A percentile compares a stretch with the other conserved stretches of the same genome.
Evolutionary conservation across 2,329 filamentous ascomycete genomes (phyloP).

Genomic region (Xylariaceae sp.): DNA sequence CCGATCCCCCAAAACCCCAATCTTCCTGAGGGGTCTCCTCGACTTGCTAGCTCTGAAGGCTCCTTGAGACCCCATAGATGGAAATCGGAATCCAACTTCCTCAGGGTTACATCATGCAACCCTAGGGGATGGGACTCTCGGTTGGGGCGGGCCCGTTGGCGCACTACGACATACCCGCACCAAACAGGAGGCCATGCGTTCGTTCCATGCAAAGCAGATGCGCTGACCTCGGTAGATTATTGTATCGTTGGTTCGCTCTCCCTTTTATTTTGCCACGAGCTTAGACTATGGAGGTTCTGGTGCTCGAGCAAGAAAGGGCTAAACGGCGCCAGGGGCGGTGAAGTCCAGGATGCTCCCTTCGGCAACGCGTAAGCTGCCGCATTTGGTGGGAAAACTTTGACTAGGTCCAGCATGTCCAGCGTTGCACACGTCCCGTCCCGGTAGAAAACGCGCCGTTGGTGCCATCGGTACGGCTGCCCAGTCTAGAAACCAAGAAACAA

Average conservation of each 20-base stretch:
- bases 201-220: background rate
- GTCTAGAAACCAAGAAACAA: too few relatives aligned
- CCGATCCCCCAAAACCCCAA: slow-evolving; percentile 6
- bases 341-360: too few relatives aligned
- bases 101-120: slow-evolving; percentile 15
- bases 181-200: slow-evolving; percentile 1
- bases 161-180: background rate
- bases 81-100: slow-evolving; percentile 10
- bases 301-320: background rate
- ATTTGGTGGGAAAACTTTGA: too few relatives aligned
- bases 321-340: background rate
- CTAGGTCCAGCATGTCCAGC: background rate
- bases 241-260: background rate
- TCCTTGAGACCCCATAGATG: slow-evolving; percentile 19
- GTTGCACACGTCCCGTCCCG: background rate
- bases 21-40: slow-evolving; percentile 8
- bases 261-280: background rate
- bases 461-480: too few relatives aligned
- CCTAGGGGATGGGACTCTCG: background rate
- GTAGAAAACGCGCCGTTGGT: background rate
- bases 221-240: background rate
- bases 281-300: background rate
- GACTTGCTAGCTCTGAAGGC: background rate
- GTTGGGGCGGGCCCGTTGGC: slow-evolving; percentile 3
- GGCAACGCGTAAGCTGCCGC: too few relatives aligned